Evolutionary conservation across 179 eudicot genomes (phyloP).

Genomic region (Amaranthus tricolor): DNA sequence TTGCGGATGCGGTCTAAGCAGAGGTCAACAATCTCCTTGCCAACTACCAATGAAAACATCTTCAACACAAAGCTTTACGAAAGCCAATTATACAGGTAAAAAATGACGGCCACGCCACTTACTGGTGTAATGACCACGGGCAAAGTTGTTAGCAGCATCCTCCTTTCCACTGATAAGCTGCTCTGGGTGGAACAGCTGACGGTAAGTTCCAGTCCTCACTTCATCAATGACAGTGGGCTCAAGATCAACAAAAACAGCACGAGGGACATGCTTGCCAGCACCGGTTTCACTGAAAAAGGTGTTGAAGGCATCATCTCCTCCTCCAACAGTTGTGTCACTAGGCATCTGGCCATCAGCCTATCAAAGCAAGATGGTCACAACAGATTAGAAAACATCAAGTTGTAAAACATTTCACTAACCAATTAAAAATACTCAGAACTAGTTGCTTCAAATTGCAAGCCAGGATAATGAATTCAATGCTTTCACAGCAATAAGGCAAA

Average conservation of each 20-base stretch:
- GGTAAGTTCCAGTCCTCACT: slow-evolving; percentile 44
- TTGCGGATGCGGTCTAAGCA: slow-evolving; percentile 47
- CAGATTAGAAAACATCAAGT: neutral
- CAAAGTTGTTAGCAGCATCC: slow-evolving; percentile 53
- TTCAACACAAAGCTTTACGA: neutral
- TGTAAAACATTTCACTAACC: neutral
- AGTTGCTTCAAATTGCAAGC: neutral
- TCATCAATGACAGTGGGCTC: slow-evolving; percentile 52
- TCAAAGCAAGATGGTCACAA: neutral
- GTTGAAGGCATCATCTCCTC: slow-evolving; percentile 52
- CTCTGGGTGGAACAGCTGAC: slow-evolving; percentile 42
- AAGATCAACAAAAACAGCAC: slow-evolving; percentile 47
- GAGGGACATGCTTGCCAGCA: slow-evolving; percentile 47
- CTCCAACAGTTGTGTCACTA: slow-evolving; percentile 41
- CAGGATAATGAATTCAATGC: too few relatives aligned
- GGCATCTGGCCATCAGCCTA: slow-evolving; percentile 55
- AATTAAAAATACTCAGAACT: neutral
- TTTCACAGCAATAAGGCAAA: too few relatives aligned
- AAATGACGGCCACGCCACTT: neutral
- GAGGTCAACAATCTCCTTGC: slow-evolving; percentile 47
- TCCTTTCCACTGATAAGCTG: slow-evolving; percentile 48
- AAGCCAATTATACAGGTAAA: neutral
- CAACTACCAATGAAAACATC: slow-evolving; percentile 25
- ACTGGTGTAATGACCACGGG: slow-evolving; percentile 53
- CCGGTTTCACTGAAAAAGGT: slow-evolving; percentile 50